Evolutionary conservation across 1,139 yeast genomes (phyloP).

Genomic region (Debaryomycetaceae sp.): DNA sequence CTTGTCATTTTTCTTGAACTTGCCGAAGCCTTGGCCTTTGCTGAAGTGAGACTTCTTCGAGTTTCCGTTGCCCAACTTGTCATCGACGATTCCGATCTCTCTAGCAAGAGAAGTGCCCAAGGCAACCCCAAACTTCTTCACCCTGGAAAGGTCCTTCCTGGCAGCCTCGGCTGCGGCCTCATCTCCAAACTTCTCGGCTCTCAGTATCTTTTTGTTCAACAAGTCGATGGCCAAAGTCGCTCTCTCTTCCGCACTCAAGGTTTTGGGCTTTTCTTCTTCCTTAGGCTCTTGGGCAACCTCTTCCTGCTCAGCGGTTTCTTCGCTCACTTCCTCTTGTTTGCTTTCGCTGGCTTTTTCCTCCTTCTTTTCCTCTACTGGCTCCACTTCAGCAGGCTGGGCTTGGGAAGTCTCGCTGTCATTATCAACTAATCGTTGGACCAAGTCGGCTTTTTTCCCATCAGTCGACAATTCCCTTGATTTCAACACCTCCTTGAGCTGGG

Average conservation of each 20-base stretch:
- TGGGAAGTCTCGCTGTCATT: conserved; percentile 13
- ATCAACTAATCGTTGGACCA: conserved; percentile 64
- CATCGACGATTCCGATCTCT: conserved; percentile 57
- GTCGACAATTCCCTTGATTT: conserved; percentile 64
- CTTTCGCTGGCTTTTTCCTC: conserved; percentile 9
- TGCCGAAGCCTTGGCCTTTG: conserved; percentile 7
- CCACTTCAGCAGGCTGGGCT: conserved; percentile 3
- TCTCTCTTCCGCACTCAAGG: conserved; percentile 63
- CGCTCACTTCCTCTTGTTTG: conserved; percentile 11
- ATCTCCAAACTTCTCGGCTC: conserved; percentile 78
- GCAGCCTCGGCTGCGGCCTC: conserved; percentile 50
- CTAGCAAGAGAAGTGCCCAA: conserved; percentile 62
- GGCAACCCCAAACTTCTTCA: conserved; percentile 82
- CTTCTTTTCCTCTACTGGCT: conserved; percentile 5
- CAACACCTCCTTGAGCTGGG: conserved; percentile 77
- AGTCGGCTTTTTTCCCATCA: conserved; percentile 82
- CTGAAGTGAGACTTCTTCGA: conserved; percentile 12
- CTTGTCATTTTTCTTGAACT: conserved; percentile 10
- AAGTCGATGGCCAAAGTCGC: conserved; percentile 67
- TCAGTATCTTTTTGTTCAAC: conserved; percentile 60
- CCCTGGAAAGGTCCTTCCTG: conserved; percentile 62
- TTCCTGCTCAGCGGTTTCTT: conserved; percentile 18
- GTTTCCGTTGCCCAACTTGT: conserved; percentile 21
- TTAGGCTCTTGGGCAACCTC: conserved; percentile 10
- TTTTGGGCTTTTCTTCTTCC: conserved; percentile 31